Evolutionary conservation across 352 stramenopile genomes (phyloP).

Genomic region (Phytophthora cryptogea): DNA sequence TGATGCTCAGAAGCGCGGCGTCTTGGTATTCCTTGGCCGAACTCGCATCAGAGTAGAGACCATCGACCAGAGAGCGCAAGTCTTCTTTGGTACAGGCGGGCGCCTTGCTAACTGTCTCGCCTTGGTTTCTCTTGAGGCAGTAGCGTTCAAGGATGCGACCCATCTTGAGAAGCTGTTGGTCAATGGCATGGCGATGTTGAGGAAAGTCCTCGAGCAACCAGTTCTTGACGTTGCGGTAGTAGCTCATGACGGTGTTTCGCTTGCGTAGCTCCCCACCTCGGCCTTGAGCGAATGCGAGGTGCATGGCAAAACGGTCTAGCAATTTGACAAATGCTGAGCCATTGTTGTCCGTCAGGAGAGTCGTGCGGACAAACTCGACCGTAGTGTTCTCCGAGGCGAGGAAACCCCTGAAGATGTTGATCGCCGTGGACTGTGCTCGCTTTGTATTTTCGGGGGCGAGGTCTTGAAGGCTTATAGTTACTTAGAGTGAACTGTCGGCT

Average conservation of each 20-base stretch:
- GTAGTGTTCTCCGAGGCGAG: conserved; percentile 13
- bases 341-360: neutral
- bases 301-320: conserved; percentile 12
- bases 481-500: too few species aligned
- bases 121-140: too few species aligned
- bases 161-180: too few species aligned
- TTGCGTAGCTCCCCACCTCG: neutral
- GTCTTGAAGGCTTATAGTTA: neutral
- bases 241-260: conserved; percentile 18
- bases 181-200: conserved; percentile 1
- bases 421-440: neutral
- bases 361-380: conserved; percentile 11
- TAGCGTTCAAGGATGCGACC: too few species aligned
- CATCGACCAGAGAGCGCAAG: too few species aligned
- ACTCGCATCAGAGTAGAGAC: too few species aligned
- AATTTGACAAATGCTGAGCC: conserved; percentile 12
- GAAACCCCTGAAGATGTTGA: conserved; percentile 18
- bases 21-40: too few species aligned
- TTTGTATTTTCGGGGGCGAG: conserved; percentile 4
- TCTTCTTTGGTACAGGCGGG: too few species aligned
- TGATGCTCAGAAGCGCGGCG: too few species aligned
- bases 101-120: too few species aligned
- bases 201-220: conserved; percentile 19
- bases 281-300: conserved; percentile 12
- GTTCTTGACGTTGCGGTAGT: conserved; percentile 22